A percentile compares a stretch with the other conserved stretches of the same genome.
These are phyloP conservation scores for Tulasnella sp. DNA, from an alignment of 768 basidiomycete species.

Conservation along the genomic window DNA sequence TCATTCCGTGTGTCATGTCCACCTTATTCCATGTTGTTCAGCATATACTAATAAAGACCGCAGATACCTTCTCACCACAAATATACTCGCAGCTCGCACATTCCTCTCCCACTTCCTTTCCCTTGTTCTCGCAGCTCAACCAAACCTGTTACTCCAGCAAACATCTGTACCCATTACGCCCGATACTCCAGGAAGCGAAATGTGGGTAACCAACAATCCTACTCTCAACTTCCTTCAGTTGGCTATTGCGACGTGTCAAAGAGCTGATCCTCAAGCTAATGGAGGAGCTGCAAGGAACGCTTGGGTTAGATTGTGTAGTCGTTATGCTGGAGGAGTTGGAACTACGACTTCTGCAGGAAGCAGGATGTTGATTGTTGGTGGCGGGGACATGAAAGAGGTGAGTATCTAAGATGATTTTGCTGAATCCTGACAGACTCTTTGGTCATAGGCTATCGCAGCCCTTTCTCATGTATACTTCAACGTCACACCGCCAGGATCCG, in stretches of 20 bases:
- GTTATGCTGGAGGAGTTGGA: conserved; percentile 41
- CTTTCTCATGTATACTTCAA: conserved; percentile 48
- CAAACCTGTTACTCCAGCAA: conserved; percentile 27
- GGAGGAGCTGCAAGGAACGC: conserved; percentile 35
- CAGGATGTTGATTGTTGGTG: conserved; percentile 46
- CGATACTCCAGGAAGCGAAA: conserved; percentile 46
- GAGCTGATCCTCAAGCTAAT: conserved; percentile 8
- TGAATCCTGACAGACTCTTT: conserved; percentile 9
- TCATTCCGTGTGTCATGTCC: conserved; percentile 55
- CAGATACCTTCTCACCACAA: conserved; percentile 72
- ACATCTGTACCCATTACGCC: conserved; percentile 38
- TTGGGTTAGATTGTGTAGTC: conserved; percentile 75
- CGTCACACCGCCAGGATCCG: conserved; percentile 60
- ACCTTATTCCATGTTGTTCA: not conserved
- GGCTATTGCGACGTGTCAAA: conserved; percentile 73
- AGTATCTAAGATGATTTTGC: conserved; percentile 22
- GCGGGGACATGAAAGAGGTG: conserved; percentile 52
- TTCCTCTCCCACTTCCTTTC: conserved; percentile 74
- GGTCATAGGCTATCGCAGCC: not conserved
- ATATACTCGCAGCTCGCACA: conserved; percentile 85
- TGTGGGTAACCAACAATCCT: conserved; percentile 59
- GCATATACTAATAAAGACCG: not conserved
- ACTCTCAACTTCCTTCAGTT: conserved; percentile 84
- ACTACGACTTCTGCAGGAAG: conserved; percentile 23
- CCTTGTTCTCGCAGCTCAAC: conserved; percentile 40